Conservation (phyloP, 2,329 filamentous ascomycete species). For the Venturia effusa region DNA sequence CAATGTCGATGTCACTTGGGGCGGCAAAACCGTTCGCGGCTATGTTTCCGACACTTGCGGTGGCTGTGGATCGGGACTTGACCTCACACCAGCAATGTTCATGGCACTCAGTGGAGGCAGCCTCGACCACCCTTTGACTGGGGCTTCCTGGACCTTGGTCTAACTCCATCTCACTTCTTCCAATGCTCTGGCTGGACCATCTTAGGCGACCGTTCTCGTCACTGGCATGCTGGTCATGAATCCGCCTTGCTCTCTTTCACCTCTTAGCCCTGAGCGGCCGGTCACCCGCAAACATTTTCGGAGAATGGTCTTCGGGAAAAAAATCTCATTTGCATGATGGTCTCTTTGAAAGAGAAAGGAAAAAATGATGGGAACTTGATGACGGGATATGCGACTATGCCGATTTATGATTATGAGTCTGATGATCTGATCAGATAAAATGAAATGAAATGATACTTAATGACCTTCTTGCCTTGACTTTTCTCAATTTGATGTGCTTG, state of each 20-base stretch:
- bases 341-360: background rate
- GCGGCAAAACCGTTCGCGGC: background rate
- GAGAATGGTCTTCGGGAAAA: background rate
- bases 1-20: slow-evolving; percentile 9
- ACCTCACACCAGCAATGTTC: background rate
- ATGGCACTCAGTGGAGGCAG: background rate
- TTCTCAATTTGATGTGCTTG: background rate
- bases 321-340: background rate
- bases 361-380: background rate
- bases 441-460: background rate
- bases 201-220: background rate
- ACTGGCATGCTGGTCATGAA: background rate
- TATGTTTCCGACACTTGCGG: slow-evolving; percentile 10
- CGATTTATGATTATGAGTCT: background rate
- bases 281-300: background rate
- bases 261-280: background rate
- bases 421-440: background rate
- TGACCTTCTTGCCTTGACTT: background rate
- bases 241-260: background rate
- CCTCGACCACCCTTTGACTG: background rate
- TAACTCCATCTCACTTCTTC: background rate
- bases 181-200: background rate
- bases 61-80: slow-evolving; percentile 4
- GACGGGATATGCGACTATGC: background rate
- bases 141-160: background rate